Evolutionary conservation across 345 rosid genomes (phyloP).

Genomic region (Nephelium lappaceum): DNA sequence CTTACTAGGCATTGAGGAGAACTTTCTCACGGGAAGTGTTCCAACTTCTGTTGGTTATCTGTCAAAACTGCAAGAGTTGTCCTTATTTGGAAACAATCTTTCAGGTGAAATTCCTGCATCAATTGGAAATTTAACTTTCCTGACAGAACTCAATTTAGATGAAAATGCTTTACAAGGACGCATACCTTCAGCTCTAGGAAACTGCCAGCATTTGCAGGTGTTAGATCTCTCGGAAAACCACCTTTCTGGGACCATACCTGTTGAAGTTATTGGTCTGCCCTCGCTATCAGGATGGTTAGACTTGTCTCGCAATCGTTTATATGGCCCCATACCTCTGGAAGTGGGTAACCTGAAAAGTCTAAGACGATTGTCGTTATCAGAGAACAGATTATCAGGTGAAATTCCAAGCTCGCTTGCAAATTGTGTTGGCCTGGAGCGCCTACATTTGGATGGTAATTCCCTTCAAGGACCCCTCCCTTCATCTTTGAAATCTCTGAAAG

Average conservation of each 20-base stretch:
- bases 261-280: conserved; percentile 25
- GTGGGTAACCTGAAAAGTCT: conserved; percentile 25
- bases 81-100: conserved; percentile 32
- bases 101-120: conserved; percentile 46
- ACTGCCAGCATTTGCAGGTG: conserved; percentile 29
- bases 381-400: conserved; percentile 29
- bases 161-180: conserved; percentile 38
- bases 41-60: conserved; percentile 26
- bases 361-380: conserved; percentile 20
- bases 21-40: conserved; percentile 28
- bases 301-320: conserved; percentile 19
- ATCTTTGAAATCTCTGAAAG: conserved; percentile 19
- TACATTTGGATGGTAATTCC: conserved; percentile 19
- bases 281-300: conserved; percentile 28
- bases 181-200: conserved; percentile 40
- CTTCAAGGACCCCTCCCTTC: conserved; percentile 27
- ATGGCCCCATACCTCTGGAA: conserved; percentile 17
- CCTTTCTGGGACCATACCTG: conserved; percentile 25
- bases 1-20: conserved; percentile 23
- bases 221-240: conserved; percentile 11
- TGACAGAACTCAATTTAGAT: conserved; percentile 26
- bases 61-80: conserved; percentile 25
- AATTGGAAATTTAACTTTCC: conserved; percentile 40
- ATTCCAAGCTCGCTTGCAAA: conserved; percentile 30
- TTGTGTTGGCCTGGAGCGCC: conserved; percentile 23